These are phyloP conservation scores for Ophiostoma ulmi DNA, from an alignment of 2,329 filamentous ascomycete genomes.

Conservation along the genomic window DNA sequence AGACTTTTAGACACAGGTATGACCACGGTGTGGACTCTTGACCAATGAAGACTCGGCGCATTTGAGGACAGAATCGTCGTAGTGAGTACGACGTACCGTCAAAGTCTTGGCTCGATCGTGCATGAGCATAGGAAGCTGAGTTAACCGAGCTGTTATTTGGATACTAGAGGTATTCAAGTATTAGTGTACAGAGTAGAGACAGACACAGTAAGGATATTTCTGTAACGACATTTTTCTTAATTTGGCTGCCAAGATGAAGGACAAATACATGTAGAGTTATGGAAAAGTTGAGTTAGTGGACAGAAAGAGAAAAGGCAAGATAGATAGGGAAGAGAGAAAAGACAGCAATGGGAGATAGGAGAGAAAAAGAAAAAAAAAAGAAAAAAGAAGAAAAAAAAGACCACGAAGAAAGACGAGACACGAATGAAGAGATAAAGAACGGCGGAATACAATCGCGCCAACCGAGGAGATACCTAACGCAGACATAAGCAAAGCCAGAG, in stretches of 20 bases:
- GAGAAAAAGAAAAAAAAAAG: neutral
- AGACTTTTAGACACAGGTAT: neutral
- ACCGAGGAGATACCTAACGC: neutral
- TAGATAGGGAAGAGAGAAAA: neutral
- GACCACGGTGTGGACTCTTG: neutral
- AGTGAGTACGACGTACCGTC: conserved; percentile 7
- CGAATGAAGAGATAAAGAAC: neutral
- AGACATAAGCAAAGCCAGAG: neutral
- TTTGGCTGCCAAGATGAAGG: neutral
- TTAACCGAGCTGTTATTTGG: conserved; percentile 6
- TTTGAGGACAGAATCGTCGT: neutral
- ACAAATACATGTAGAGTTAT: neutral
- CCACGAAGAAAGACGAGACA: neutral
- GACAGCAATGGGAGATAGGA: neutral
- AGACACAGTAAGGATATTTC: neutral
- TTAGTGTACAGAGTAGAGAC: neutral
- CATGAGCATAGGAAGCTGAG: neutral
- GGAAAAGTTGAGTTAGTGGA: neutral
- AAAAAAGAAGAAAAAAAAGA: neutral
- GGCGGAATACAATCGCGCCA: neutral
- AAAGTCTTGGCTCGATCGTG: conserved; percentile 16
- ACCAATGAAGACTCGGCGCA: neutral
- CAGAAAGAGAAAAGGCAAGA: neutral
- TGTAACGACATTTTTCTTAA: neutral
- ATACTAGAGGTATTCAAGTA: too few relatives aligned